These are phyloP conservation scores for Colletotrichum karsti DNA, from an alignment of 2,329 filamentous ascomycete species.

Conservation along the genomic window DNA sequence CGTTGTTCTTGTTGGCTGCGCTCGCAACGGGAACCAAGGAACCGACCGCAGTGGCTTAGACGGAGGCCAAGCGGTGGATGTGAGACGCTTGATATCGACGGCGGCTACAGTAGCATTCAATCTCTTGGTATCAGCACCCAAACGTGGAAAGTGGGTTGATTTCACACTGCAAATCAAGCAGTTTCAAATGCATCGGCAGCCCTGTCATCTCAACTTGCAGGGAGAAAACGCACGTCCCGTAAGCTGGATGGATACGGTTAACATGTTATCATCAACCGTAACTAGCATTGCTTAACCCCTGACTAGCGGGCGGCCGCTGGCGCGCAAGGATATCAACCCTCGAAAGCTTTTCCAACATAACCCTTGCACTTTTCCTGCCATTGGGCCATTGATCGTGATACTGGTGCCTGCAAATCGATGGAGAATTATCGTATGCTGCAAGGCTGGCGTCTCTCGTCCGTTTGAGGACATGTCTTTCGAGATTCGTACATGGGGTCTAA, in stretches of 20 bases:
- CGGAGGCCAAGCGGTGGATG: not conserved
- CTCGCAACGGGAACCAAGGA: not conserved
- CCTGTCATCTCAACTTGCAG: constrained; percentile 3
- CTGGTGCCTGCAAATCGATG: not conserved
- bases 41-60: not conserved
- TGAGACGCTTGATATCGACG: not conserved
- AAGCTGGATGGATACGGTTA: not conserved
- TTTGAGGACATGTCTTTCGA: not conserved
- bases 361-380: not conserved
- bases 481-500: not conserved
- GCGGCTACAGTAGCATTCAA: not conserved
- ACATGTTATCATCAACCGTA: not conserved
- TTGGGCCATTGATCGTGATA: not conserved
- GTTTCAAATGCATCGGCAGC: not conserved
- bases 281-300: not conserved
- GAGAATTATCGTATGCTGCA: not conserved
- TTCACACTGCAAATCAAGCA: not conserved
- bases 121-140: no score
- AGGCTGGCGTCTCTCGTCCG: not conserved
- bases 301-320: not conserved
- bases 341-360: not conserved
- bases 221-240: not conserved
- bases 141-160: not conserved
- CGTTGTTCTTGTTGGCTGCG: not conserved
- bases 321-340: not conserved